Evolutionary conservation across 441 rosid species (phyloP).

Genomic region (Syzygium malaccense): DNA sequence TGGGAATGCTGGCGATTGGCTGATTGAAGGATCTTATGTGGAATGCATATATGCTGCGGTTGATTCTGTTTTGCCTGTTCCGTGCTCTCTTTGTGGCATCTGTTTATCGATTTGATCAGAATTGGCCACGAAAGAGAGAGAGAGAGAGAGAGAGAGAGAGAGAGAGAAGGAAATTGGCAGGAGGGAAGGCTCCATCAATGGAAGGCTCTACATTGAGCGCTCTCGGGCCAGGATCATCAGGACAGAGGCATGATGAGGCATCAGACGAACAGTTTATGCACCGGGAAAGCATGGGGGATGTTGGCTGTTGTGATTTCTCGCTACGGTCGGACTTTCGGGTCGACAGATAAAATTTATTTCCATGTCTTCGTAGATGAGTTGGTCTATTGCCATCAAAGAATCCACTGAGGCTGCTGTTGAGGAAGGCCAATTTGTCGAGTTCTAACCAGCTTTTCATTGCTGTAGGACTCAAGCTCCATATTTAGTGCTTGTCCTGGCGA

Average conservation of each 20-base stretch:
- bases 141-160: conserved; percentile 51
- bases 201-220: conserved; percentile 15
- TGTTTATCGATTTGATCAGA: conserved; percentile 20
- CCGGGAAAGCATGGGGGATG: conserved; percentile 27
- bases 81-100: background rate
- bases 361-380: rapidly evolving
- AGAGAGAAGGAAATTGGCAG: conserved; percentile 44
- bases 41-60: background rate
- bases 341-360: background rate
- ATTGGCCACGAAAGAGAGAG: conserved; percentile 53
- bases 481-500: background rate
- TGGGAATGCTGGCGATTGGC: background rate
- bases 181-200: conserved; percentile 20
- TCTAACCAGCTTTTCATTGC: background rate
- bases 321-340: background rate
- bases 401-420: background rate
- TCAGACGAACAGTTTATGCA: conserved; percentile 9
- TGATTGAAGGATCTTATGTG: background rate
- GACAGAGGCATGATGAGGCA: conserved; percentile 20
- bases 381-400: background rate
- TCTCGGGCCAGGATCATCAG: conserved; percentile 29
- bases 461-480: background rate
- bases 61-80: background rate
- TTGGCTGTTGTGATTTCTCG: background rate
- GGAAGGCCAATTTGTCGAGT: background rate